Conservation (phyloP, 805 yeast genomes). For the Kluyveromyces nonfermentans region DNA sequence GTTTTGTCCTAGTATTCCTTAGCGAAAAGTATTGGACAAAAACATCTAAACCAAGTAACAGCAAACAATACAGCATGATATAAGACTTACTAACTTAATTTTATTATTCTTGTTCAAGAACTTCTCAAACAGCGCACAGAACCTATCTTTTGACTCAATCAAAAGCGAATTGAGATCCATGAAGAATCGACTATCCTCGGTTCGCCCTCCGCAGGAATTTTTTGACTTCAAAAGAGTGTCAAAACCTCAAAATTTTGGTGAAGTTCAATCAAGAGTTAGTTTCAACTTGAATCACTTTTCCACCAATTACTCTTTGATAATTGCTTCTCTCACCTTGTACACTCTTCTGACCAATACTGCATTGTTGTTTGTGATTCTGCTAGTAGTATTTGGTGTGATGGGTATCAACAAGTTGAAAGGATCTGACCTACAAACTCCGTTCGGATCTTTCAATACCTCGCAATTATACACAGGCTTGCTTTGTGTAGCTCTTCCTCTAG, state of each 20-base stretch:
- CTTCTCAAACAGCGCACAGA: constrained; percentile 24
- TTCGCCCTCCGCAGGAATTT: constrained; percentile 89
- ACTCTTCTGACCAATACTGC: constrained; percentile 80
- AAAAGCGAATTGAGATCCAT: constrained; percentile 42
- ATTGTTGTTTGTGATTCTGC: constrained; percentile 69
- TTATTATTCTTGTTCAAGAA: constrained; percentile 12
- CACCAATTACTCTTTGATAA: constrained; percentile 73
- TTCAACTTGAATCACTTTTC: constrained; percentile 83
- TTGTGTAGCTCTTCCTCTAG: constrained; percentile 69
- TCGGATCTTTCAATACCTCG: constrained; percentile 61
- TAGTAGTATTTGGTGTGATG: constrained; percentile 64
- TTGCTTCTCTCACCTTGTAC: constrained; percentile 66
- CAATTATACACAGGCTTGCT: constrained; percentile 79
- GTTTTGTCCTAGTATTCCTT: too few relatives aligned
- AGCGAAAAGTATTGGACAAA: too few relatives aligned
- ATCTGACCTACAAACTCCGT: constrained; percentile 67
- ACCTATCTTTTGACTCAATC: constrained; percentile 25
- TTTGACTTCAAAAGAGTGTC: constrained; percentile 84
- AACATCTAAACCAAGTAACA: not conserved
- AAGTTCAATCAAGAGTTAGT: constrained; percentile 77
- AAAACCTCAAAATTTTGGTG: constrained; percentile 84
- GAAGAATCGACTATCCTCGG: constrained; percentile 55
- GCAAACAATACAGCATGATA: not conserved
- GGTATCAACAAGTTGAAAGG: constrained; percentile 78
- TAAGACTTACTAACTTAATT: not conserved